phyloP scores from a whole-genome alignment of 495 filamentous ascomycete genomes.

The Aspergillus saccharolyticus region DNA sequence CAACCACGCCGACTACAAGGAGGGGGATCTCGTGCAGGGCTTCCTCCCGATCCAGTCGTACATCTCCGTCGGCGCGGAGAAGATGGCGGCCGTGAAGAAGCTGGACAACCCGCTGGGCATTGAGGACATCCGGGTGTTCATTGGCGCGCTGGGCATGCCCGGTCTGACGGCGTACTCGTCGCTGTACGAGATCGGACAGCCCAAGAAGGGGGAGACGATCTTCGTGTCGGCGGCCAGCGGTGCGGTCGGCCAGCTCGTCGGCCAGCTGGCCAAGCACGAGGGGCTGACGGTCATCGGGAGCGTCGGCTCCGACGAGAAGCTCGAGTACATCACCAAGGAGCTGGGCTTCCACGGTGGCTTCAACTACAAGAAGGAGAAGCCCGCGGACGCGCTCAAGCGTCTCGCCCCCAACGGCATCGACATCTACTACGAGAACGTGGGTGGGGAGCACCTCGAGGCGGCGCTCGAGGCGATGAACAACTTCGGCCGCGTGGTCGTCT shows the following conservation, averaged over 20 bases:
- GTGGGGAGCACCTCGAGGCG: conserved; percentile 81
- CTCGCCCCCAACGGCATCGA: conserved; percentile 81
- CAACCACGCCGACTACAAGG: conserved; percentile 52
- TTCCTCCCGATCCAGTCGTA: conserved; percentile 60
- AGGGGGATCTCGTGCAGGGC: conserved; percentile 64
- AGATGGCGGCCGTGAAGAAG: conserved; percentile 27
- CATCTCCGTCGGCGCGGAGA: conserved; percentile 25
- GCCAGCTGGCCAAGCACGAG: conserved; percentile 81
- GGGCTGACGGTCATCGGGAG: conserved; percentile 79
- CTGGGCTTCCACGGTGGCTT: conserved; percentile 67
- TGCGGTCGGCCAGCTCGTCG: conserved; percentile 80
- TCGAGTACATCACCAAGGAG: conserved; percentile 60
- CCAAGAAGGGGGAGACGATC: conserved; percentile 84
- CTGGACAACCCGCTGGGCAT: conserved; percentile 44
- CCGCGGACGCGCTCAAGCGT: conserved; percentile 62
- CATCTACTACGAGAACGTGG: conserved; percentile 96
- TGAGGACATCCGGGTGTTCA: conserved; percentile 46
- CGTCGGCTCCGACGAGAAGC: conserved; percentile 64
- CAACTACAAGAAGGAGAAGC: conserved; percentile 73
- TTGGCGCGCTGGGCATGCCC: conserved; percentile 82
- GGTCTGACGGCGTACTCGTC: conserved; percentile 79
- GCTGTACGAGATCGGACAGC: conserved; percentile 77
- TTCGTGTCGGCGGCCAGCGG: conserved; percentile 79
- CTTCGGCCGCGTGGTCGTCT: conserved; percentile 65
- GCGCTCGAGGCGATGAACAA: conserved; percentile 63